Percentiles rank a stretch among this genome's conserved stretches.
Conservation (phyloP, 2,329 filamentous ascomycete genomes). For the Stemphylium vesicarium region DNA sequence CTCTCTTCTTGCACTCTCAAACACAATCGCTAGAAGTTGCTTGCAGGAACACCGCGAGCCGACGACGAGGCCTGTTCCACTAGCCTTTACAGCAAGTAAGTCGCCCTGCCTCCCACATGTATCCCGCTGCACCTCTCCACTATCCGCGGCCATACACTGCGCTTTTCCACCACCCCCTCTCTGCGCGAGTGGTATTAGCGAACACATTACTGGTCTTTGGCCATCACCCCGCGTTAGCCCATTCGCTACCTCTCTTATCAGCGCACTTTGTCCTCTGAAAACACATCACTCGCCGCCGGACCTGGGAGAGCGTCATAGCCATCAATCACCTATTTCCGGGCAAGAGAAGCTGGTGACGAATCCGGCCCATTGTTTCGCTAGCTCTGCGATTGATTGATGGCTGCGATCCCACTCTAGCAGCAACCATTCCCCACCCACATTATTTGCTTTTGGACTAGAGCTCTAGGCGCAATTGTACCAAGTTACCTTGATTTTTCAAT, state of each 20-base stretch:
- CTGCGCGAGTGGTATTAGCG: conserved; percentile 34
- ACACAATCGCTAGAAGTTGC: conserved; percentile 36
- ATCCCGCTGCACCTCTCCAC: conserved; percentile 23
- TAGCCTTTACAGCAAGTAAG: conserved; percentile 38
- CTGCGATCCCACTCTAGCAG: conserved; percentile 13
- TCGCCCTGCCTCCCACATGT: conserved; percentile 22
- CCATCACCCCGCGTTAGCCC: conserved; percentile 37
- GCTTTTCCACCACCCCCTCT: conserved; percentile 21
- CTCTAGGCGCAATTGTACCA: conserved; percentile 7
- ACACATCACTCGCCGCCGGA: conserved; percentile 36
- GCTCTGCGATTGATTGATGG: conserved; percentile 17
- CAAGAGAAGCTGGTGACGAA: conserved; percentile 28
- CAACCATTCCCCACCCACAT: conserved; percentile 14
- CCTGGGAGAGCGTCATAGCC: conserved; percentile 32
- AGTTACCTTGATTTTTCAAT: background rate
- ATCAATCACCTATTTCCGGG: conserved; percentile 23
- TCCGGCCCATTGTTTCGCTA: conserved; percentile 17
- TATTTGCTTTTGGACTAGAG: conserved; percentile 29
- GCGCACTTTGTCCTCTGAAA: conserved; percentile 25
- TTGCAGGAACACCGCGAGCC: conserved; percentile 39
- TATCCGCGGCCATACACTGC: conserved; percentile 17
- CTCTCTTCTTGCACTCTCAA: conserved; percentile 13
- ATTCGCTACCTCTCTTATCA: conserved; percentile 48
- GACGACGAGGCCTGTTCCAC: conserved; percentile 32
- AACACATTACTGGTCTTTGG: conserved; percentile 17